phyloP scores from a whole-genome alignment of 1,284 basidiomycete genomes.

The Austroboletus rostrupii region DNA sequence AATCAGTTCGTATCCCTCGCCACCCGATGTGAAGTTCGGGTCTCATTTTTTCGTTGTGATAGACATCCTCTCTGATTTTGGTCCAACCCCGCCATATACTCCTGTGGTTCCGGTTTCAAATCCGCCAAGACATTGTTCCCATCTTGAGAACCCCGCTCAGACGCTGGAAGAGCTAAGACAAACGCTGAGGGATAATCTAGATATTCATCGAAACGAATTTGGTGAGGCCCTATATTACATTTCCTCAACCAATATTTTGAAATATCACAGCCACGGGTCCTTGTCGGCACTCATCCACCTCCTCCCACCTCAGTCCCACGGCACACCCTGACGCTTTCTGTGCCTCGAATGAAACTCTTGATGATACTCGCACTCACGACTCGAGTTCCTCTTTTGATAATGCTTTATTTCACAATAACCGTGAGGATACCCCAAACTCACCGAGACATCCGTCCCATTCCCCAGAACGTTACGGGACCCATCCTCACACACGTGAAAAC shows the following conservation, averaged over 20 bases:
- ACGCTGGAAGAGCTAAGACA: constrained; percentile 42
- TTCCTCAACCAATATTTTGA: not conserved
- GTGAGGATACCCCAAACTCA: constrained; percentile 22
- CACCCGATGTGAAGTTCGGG: not conserved
- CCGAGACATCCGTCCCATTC: constrained; percentile 3
- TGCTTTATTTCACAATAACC: not conserved
- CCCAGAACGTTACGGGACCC: not conserved
- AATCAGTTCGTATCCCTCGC: constrained; percentile 3
- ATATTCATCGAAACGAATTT: not conserved
- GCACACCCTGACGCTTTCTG: constrained; percentile 13
- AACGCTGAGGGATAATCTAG: constrained; percentile 29
- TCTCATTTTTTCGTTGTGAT: not conserved
- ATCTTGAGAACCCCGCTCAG: constrained; percentile 29
- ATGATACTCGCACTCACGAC: not conserved
- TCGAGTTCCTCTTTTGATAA: not conserved
- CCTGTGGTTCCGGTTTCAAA: constrained; percentile 7
- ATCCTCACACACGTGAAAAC: not conserved
- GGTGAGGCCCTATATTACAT: not conserved
- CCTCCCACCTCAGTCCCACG: not conserved
- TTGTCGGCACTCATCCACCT: not conserved
- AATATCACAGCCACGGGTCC: not conserved
- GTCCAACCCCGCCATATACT: constrained; percentile 32
- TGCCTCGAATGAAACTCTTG: constrained; percentile 5
- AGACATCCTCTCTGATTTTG: constrained; percentile 14
- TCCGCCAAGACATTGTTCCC: not conserved